phyloP scores from a whole-genome alignment of 2,329 filamentous ascomycete genomes.

The Aureobasidium melanogenum region DNA sequence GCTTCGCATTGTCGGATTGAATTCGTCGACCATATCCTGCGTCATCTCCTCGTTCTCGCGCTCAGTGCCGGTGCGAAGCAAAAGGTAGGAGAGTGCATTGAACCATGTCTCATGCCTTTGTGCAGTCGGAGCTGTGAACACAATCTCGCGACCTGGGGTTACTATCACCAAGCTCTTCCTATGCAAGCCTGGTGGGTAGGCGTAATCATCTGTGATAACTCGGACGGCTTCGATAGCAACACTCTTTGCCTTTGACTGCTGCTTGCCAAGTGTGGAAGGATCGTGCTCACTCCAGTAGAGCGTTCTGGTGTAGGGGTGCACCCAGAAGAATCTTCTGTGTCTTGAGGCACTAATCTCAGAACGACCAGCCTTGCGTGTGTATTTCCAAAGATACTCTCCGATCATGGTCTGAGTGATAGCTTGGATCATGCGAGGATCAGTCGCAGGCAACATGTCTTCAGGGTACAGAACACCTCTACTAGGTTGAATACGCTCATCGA shows the following conservation, averaged over 20 bases:
- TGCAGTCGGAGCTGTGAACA: constrained; percentile 89
- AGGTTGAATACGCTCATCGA: constrained; percentile 85
- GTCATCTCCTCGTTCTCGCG: constrained; percentile 46
- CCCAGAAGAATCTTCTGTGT: constrained; percentile 96
- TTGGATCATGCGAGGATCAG: constrained; percentile 96
- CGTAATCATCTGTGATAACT: constrained; percentile 89
- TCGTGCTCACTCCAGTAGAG: constrained; percentile 95
- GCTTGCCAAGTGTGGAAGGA: constrained; percentile 67
- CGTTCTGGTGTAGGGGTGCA: constrained; percentile 93
- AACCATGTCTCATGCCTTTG: constrained; percentile 98
- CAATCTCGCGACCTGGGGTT: constrained; percentile 78
- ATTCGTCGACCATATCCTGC: constrained; percentile 59
- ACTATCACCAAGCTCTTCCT: constrained; percentile 87
- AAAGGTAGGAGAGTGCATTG: constrained; percentile 87
- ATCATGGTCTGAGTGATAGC: constrained; percentile 99
- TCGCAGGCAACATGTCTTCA: constrained; percentile 55
- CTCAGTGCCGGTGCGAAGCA: constrained; percentile 59
- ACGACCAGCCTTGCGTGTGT: constrained; percentile 88
- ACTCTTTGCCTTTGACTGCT: constrained; percentile 75
- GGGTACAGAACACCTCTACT: constrained; percentile 48
- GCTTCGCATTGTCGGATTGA: constrained; percentile 59
- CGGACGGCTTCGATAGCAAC: constrained; percentile 88
- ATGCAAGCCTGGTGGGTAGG: constrained; percentile 87
- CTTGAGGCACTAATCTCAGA: constrained; percentile 74
- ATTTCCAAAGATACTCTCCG: constrained; percentile 97